A percentile compares a stretch with the other conserved stretches of the same genome.
These are phyloP conservation scores for Vitis hybrid DNA, from an alignment of 177 flowering plant species.

Conservation along the genomic window DNA sequence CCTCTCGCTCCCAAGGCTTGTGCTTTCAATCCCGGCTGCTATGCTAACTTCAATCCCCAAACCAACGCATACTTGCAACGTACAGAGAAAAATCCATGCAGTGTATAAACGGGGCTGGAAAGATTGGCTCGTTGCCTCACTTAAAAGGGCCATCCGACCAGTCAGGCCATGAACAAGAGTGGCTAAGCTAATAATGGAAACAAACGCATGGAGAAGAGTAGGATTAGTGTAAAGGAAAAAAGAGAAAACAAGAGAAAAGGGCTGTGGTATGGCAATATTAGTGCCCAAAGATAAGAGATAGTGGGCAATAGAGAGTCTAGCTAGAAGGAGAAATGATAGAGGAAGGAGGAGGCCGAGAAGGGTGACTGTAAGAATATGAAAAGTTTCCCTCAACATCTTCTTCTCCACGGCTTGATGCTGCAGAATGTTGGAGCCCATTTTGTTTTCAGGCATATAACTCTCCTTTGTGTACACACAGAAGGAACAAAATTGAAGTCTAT, in stretches of 20 bases:
- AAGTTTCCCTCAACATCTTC: slow-evolving; percentile 22
- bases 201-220: slow-evolving; percentile 41
- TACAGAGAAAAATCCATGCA: slow-evolving; percentile 57
- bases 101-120: slow-evolving; percentile 34
- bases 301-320: slow-evolving; percentile 49
- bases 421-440: slow-evolving; percentile 12
- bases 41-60: slow-evolving; percentile 63
- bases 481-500: neutral
- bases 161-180: slow-evolving; percentile 45
- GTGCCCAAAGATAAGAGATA: slow-evolving; percentile 29
- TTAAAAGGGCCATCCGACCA: slow-evolving; percentile 22
- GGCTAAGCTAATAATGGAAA: slow-evolving; percentile 31
- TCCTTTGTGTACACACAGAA: neutral
- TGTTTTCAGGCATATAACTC: neutral
- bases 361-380: slow-evolving; percentile 48
- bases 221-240: slow-evolving; percentile 45
- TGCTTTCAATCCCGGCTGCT: slow-evolving; percentile 35
- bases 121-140: slow-evolving; percentile 7
- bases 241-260: slow-evolving; percentile 22
- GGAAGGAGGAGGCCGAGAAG: slow-evolving; percentile 71
- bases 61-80: slow-evolving; percentile 61
- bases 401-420: neutral
- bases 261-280: slow-evolving; percentile 3
- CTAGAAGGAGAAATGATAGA: slow-evolving; percentile 66
- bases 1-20: slow-evolving; percentile 14